Base-by-base conservation (phyloP, 2,329 filamentous ascomycete genomes). In the Venturia carpophila region DNA sequence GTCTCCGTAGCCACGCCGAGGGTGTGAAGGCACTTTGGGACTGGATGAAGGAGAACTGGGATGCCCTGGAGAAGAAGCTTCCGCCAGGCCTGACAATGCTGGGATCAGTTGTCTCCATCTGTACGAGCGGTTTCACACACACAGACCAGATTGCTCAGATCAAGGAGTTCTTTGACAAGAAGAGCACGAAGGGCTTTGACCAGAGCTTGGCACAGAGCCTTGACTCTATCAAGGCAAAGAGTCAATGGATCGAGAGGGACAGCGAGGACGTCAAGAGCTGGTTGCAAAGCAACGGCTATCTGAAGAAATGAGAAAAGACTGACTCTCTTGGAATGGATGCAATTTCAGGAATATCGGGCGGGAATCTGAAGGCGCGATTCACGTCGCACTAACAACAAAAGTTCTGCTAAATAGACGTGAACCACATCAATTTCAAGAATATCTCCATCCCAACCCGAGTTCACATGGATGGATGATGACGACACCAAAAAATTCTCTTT, bases 31-130 rank as follows among this genome's bases (percentile, higher is more conserved):
- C 89, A 9, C 83, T 96, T 66, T 97, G 89, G 83, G 77, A 75
- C 21, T 97, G 91, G 90, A 82, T 96, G 80, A 89, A 87, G 73
- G 82, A 87, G 69, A 94, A 96, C 78, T 97, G 93, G 92, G 89
- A 90, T n/a, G 82, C 85, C 42, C 80, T 97, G 55, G 84, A 86
- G 74, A 86, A 89, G 81, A 87, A 90, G 72, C 84, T 96, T 58
- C 92, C 92, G 37, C 91, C 93, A n/a, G 88, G 87, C 21, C 83
- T 95, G 70, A 88, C 89, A 45, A 93, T 97, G 84, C 82, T 97
- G 60, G 89, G 91, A 68, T 87, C 84, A 56, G 87, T 97, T 70
- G 90, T 97, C 3, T 85, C 86, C 66, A 90, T 96, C 71, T 89
- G 87, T 71, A 93, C 90, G 1, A 87, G 86, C 52, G 87, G 88